Conservation (phyloP, 2,329 filamentous ascomycete genomes). For the Sporothrix brasiliensis region DNA sequence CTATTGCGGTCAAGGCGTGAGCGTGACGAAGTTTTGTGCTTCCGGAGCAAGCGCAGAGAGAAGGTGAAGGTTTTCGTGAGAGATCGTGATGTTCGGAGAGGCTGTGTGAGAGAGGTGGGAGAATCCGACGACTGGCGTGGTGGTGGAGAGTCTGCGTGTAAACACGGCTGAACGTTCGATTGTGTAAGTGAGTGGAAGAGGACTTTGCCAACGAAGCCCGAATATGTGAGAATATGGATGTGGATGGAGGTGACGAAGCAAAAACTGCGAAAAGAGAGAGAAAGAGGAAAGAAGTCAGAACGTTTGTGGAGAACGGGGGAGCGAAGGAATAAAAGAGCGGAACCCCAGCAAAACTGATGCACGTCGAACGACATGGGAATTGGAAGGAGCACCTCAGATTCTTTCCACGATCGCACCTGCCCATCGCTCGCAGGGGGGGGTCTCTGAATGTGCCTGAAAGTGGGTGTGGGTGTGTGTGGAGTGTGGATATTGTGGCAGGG, state of each 20-base stretch:
- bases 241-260: slow-evolving; percentile 27
- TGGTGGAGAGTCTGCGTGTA: background rate
- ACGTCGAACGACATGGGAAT: background rate
- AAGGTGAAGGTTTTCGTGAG: background rate
- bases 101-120: background rate
- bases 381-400: slow-evolving; percentile 1
- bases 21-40: background rate
- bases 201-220: slow-evolving; percentile 63
- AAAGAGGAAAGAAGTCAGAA: slow-evolving; percentile 25
- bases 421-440: slow-evolving; percentile 8
- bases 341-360: slow-evolving; percentile 1
- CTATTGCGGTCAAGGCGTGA: background rate
- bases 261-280: slow-evolving; percentile 4
- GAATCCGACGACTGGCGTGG: slow-evolving; percentile 22
- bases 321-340: slow-evolving; percentile 23
- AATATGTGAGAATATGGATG: slow-evolving; percentile 32
- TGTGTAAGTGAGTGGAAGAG: slow-evolving; percentile 37
- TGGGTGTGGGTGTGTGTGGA: slow-evolving; percentile 11
- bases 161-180: background rate
- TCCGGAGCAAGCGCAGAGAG: slow-evolving; percentile 27
- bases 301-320: slow-evolving; percentile 12
- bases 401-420: slow-evolving; percentile 27
- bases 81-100: background rate
- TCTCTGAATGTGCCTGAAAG: background rate
- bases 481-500: slow-evolving; percentile 21